Evolutionary conservation across 2,329 filamentous ascomycete species (phyloP), one percentile per base, ranked within the genome.

Genomic region (Polytolypa hystricis): DNA sequence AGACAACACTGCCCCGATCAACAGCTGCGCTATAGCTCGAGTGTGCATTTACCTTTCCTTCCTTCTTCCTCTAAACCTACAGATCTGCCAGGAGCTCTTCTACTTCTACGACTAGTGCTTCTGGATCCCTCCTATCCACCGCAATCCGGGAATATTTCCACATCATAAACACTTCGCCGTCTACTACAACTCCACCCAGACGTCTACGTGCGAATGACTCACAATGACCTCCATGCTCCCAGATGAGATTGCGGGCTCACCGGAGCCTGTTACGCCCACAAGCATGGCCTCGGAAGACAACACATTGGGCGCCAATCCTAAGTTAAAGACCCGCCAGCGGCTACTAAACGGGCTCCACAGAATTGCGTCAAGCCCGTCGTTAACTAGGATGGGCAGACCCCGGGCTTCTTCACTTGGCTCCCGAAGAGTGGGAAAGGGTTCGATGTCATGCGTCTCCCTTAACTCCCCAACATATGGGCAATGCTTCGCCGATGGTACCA

Each of bases 341-440:
- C 60, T 93, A 21, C 65, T 93, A 12, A 77, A 78, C 44, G 76
- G 79, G 20, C 70, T 93, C 33, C 80, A 89, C 43, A 79, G 84
- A 40, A 89, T 93, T 52, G 79, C 83, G 8, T 93, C 85, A 0
- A 84, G 80, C 5, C 79, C 82, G 1, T 83, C 81, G 11, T 63
- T 93, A 34, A 67, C 72, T 27, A 73, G 73, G 40, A 58, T 77
- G 37, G 71, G 76, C 38, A 74, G 81, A 41, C 65, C 75, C 17
- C 71, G 77, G 38, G 79, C 84, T 5, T 71, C 74, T 40, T 46
- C 42, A 12, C 25, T 37, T 7, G 79, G 74, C 51, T 81, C 80
- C 50, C 75, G 79, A 7, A 79, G 62, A 37, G 62, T 67, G 43
- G 66, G 66, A 12, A 85, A 68, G 64, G 76, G 68, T 3, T 78